Evolutionary conservation across 75 land plant species (phyloP).

Genomic region (Cryptomeria japonica): DNA sequence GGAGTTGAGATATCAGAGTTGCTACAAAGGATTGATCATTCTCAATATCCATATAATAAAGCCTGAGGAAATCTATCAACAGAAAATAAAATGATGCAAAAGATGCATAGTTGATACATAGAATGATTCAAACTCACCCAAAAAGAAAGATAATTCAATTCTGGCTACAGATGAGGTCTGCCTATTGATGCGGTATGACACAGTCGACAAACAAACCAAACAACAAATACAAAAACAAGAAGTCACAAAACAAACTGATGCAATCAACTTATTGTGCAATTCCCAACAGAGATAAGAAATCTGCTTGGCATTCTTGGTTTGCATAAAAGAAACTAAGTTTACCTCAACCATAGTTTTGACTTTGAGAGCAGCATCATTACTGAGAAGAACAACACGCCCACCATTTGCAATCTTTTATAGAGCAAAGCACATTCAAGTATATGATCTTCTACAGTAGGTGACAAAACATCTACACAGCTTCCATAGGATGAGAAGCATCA

Average conservation of each 20-base stretch:
- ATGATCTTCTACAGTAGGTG: constrained; percentile 87
- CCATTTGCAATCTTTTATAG: constrained; percentile 41
- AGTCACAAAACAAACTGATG: too few species aligned
- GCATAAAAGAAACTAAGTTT: background rate
- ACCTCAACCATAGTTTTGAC: constrained; percentile 99
- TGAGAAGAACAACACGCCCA: constrained; percentile 67
- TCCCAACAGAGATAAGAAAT: background rate
- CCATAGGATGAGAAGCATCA: constrained; percentile 19
- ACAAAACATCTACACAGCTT: constrained; percentile 41
- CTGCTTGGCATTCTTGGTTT: background rate
- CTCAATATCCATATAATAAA: background rate
- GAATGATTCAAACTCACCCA: too few species aligned
- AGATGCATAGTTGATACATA: too few species aligned
- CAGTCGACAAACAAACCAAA: too few species aligned
- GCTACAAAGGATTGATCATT: too few species aligned
- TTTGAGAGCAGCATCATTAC: constrained; percentile 70
- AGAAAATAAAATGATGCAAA: too few species aligned
- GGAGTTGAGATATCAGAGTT: too few species aligned
- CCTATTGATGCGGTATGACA: too few species aligned
- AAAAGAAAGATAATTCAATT: too few species aligned
- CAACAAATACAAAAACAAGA: too few species aligned
- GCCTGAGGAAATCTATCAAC: background rate
- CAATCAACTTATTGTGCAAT: too few species aligned
- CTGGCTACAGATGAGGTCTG: too few species aligned
- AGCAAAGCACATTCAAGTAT: constrained; percentile 82